Evolutionary conservation across 305 asterid genomes (phyloP).

Genomic region (Rubia tinctorum): DNA sequence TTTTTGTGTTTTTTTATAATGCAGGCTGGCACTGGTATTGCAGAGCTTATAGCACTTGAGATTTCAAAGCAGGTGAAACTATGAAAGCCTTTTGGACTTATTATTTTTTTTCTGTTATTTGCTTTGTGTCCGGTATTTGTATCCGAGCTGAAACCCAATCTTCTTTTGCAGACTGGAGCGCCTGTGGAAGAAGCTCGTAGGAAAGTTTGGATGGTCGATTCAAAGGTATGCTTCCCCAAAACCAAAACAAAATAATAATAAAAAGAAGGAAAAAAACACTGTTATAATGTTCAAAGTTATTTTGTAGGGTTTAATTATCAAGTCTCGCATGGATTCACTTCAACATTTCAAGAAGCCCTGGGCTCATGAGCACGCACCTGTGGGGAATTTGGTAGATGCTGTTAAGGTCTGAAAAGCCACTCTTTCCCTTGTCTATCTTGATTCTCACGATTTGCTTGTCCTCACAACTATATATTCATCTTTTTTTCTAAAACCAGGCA

Average conservation of each 20-base stretch:
- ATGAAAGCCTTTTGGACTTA: conserved; percentile 11
- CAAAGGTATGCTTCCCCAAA: conserved; percentile 47
- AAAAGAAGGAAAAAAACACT: background rate
- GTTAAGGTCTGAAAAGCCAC: conserved; percentile 58
- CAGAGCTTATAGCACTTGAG: conserved; percentile 96
- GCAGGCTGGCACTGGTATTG: conserved; percentile 99
- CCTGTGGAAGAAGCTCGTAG: conserved; percentile 83
- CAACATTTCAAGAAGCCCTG: conserved; percentile 97
- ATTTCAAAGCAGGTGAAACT: conserved; percentile 78
- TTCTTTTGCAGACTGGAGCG: conserved; percentile 60
- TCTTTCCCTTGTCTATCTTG: conserved; percentile 3
- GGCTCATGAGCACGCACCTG: conserved; percentile 96
- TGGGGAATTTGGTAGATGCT: conserved; percentile 64
- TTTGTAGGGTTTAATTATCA: conserved; percentile 77
- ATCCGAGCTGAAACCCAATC: conserved; percentile 11
- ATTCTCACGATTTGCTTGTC: background rate
- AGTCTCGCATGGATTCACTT: conserved; percentile 76
- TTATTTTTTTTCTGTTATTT: conserved; percentile 15
- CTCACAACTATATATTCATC: background rate
- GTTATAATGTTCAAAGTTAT: conserved; percentile 14
- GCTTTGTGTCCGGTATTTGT: background rate
- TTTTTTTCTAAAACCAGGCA: conserved; percentile 37
- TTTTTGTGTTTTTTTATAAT: conserved; percentile 15
- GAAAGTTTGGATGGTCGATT: conserved; percentile 95
- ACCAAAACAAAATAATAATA: background rate